Conservation (phyloP, 352 stramenopile species). For the Plasmopara halstedii region DNA sequence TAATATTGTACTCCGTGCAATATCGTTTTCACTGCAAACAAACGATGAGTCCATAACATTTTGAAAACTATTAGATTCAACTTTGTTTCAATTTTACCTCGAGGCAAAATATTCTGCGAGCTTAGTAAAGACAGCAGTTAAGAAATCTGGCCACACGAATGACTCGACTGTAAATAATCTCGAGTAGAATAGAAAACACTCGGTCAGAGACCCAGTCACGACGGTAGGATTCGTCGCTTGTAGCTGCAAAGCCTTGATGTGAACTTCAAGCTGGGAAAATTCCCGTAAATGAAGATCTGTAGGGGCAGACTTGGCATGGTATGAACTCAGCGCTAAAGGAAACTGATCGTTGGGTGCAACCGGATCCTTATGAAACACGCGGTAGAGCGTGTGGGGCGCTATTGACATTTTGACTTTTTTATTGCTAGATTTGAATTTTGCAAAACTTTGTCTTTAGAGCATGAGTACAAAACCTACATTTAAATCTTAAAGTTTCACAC, state of each 20-base stretch:
- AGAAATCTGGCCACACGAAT: constrained; percentile 58
- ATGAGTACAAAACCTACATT: no score
- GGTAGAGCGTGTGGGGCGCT: constrained; percentile 45
- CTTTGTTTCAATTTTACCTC: constrained; percentile 19
- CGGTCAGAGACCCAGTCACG: constrained; percentile 25
- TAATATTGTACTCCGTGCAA: constrained; percentile 33
- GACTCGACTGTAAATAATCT: constrained; percentile 47
- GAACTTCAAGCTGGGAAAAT: constrained; percentile 50
- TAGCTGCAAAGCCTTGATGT: constrained; percentile 44
- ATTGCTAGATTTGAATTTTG: no score
- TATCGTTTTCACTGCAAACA: constrained; percentile 24
- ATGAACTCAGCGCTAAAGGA: constrained; percentile 10
- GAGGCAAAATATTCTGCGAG: constrained; percentile 42
- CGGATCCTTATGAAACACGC: constrained; percentile 42
- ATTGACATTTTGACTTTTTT: no score
- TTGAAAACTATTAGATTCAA: not conserved
- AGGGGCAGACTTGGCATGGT: constrained; percentile 6
- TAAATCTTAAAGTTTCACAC: no score
- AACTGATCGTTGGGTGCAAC: constrained; percentile 29
- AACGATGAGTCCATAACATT: constrained; percentile 1
- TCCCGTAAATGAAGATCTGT: constrained; percentile 50
- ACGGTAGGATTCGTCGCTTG: constrained; percentile 11
- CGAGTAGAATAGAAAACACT: constrained; percentile 48
- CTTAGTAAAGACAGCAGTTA: constrained; percentile 43
- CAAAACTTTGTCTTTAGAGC: no score